phyloP scores from a whole-genome alignment of 805 yeast genomes.

The Pichia occidentalis region DNA sequence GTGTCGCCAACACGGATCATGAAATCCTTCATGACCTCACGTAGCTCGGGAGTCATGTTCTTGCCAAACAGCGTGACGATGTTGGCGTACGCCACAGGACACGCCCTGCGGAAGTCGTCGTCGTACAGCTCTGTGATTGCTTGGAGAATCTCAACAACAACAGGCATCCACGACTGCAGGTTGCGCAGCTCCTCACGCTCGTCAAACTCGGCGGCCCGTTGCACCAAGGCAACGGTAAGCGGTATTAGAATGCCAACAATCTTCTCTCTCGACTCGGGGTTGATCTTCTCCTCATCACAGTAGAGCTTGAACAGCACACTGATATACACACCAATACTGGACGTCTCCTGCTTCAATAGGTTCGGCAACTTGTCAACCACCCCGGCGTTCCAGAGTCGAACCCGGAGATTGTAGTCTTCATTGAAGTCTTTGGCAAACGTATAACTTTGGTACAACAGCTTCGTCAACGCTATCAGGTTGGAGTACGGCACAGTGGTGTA shows the following conservation, averaged over 20 bases:
- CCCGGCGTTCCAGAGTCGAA: slow-evolving; percentile 87
- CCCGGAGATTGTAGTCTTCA: slow-evolving; percentile 79
- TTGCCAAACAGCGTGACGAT: slow-evolving; percentile 50
- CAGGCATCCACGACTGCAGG: slow-evolving; percentile 85
- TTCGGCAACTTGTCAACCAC: slow-evolving; percentile 91
- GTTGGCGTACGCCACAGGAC: slow-evolving; percentile 55
- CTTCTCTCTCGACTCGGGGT: slow-evolving; percentile 38
- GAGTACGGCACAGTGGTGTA: slow-evolving; percentile 63
- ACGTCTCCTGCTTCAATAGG: slow-evolving; percentile 82
- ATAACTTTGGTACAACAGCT: slow-evolving; percentile 61
- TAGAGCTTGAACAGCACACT: slow-evolving; percentile 75
- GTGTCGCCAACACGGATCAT: slow-evolving; percentile 45
- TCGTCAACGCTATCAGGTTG: slow-evolving; percentile 53
- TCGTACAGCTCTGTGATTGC: slow-evolving; percentile 76
- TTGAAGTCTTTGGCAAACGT: slow-evolving; percentile 82
- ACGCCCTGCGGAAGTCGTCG: slow-evolving; percentile 53
- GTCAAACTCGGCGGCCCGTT: slow-evolving; percentile 64
- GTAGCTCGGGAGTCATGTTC: slow-evolving; percentile 52
- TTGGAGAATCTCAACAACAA: slow-evolving; percentile 78
- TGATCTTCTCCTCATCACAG: slow-evolving; percentile 52
- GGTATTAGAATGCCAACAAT: slow-evolving; percentile 55
- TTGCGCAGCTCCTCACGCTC: slow-evolving; percentile 75
- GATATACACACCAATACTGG: slow-evolving; percentile 81
- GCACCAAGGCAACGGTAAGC: slow-evolving; percentile 63
- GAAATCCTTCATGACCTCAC: slow-evolving; percentile 55